Conservation (phyloP, 2,329 filamentous ascomycete genomes). For the Paecilomyces variotii region DNA sequence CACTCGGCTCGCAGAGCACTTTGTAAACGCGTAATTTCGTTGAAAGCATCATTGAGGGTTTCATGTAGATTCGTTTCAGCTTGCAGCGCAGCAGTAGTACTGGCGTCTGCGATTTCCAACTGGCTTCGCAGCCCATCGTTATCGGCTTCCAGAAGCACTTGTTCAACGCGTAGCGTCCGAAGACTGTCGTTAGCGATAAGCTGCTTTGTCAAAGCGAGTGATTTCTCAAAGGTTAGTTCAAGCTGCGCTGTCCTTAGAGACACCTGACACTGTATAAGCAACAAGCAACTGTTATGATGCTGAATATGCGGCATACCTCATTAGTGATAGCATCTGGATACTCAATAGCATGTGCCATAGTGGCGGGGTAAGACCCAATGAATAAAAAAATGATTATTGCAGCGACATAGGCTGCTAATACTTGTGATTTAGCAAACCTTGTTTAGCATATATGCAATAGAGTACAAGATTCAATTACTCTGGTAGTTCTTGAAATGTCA, state of each 20-base stretch:
- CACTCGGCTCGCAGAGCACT: constrained; percentile 37
- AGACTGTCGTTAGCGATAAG: constrained; percentile 68
- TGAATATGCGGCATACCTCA: background rate
- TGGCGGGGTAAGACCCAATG: background rate
- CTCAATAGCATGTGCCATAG: background rate
- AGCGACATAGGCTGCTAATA: background rate
- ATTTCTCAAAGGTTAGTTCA: constrained; percentile 63
- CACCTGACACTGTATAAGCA: constrained; percentile 26
- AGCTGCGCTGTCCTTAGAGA: constrained; percentile 48
- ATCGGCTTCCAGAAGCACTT: constrained; percentile 66
- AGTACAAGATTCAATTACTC: background rate
- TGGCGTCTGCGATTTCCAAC: constrained; percentile 50
- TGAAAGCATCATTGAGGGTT: constrained; percentile 43
- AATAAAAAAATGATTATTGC: background rate
- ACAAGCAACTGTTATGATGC: background rate
- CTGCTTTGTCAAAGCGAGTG: constrained; percentile 56
- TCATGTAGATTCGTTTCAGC: constrained; percentile 34
- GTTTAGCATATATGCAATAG: background rate
- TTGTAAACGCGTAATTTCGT: constrained; percentile 32
- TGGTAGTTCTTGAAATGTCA: too few species aligned
- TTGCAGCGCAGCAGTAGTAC: constrained; percentile 44
- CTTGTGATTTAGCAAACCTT: background rate
- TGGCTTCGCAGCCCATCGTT: constrained; percentile 60
- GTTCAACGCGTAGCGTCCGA: constrained; percentile 60
- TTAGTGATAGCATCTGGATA: background rate